Conservation (phyloP, 1,139 yeast species). For the Yarrowia galli region DNA sequence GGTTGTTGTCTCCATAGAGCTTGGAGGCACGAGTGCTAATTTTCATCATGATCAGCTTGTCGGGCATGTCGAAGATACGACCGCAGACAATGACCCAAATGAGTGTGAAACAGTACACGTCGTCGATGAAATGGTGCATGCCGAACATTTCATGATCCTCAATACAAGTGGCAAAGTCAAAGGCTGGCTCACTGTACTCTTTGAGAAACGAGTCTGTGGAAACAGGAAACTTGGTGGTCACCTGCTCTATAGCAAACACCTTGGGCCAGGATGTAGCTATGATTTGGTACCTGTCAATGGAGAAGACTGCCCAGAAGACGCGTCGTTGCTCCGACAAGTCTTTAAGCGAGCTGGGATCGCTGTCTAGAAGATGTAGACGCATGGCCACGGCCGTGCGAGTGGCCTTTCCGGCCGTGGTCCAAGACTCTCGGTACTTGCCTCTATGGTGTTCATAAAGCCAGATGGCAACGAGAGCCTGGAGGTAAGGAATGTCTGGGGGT, state of each 20-base stretch:
- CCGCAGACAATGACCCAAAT: conserved; percentile 25
- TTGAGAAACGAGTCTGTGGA: conserved; percentile 30
- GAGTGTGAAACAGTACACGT: conserved; percentile 25
- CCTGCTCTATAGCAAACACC: conserved; percentile 28
- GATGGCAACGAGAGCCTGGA: conserved; percentile 14
- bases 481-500: conserved; percentile 11
- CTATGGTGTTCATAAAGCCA: conserved; percentile 22
- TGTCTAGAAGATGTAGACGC: conserved; percentile 19
- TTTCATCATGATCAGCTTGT: conserved; percentile 15
- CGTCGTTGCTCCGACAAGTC: conserved; percentile 21
- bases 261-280: conserved; percentile 25
- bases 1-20: conserved; percentile 13
- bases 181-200: conserved; percentile 22
- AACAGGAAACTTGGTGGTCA: conserved; percentile 17
- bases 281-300: conserved; percentile 29
- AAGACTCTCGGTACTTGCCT: conserved; percentile 13
- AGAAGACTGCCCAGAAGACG: conserved; percentile 23
- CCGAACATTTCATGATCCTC: conserved; percentile 32
- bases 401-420: conserved; percentile 26
- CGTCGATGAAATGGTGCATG: conserved; percentile 27
- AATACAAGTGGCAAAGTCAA: conserved; percentile 17
- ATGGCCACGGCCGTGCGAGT: conserved; percentile 15
- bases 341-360: conserved; percentile 5
- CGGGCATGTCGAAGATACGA: conserved; percentile 30
- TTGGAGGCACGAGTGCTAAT: conserved; percentile 4